Base-by-base conservation (phyloP, 2,329 filamentous ascomycete genomes). In the Aspergillus udagawae region DNA sequence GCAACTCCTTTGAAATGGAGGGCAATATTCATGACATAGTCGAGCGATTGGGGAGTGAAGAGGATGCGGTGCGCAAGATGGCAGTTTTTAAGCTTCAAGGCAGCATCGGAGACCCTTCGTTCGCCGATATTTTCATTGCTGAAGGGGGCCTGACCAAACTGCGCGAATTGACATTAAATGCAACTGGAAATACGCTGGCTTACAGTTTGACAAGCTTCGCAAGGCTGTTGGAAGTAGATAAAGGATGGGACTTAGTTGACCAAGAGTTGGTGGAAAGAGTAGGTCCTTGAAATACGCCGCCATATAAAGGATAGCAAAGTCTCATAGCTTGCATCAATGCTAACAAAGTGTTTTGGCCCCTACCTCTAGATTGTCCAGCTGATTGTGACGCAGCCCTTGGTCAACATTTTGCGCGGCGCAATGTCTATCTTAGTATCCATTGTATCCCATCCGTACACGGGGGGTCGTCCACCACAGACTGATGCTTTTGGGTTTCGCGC, bases 41-140 rank as follows among this genome's bases (percentile, higher is more conserved):
- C 58, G 78, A 81, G 60, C 80, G 83, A 53, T 76, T 88, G 57
- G 79, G 81, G 48, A 83, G 82, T 64, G 82, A 85, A 56, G 84
- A 96, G 77, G 94, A 99, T 81, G 92, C 91, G 56, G 88, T 91
- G 65, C 91, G 92, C 70, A 99, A 99, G 77, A 97, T 97, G 91
- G 94, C 94, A 59, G 94, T 95, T 60, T 99, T 99, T 84, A 97
- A 97, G 79, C 86, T 99, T 63, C 94, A 99, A 77, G 88, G 85
- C 62, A 92, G 91, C 61, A 96, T 99, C 75, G 93, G 92, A 72
- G 94, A 99, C 76, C 93, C 93, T 27, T 89, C 92, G 52, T 97
- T 97, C 74, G 94, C 94, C 68, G 94, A 97, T 74, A 87, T 95
- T 66, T 99, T 99, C 78, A 96, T 97, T 60, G 86, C 89, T 52